Evolutionary conservation across 257 asterid species (phyloP), one percentile per base, ranked within the genome.

Genomic region (Salvia splendens): DNA sequence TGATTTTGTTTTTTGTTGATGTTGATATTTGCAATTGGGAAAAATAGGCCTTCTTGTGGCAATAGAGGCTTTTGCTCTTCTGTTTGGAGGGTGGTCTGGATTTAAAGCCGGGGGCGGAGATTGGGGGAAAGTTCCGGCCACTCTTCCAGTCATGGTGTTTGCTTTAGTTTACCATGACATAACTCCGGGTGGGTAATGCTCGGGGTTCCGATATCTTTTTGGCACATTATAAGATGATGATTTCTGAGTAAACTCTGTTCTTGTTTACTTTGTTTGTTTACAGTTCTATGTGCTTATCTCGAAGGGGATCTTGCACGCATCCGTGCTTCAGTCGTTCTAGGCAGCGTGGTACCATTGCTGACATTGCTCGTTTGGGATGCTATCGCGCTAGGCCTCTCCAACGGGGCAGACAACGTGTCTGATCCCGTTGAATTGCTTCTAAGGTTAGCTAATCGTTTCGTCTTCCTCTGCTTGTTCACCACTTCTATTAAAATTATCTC

Each of bases 121-220:
- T 72, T 91, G 97, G 97, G 88, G 63, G 71, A 86, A 85, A 64
- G 84, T 91, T 73, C 92, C 94, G 0, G 77, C 81, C 17, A 82
- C 89, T 14, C 80, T 91, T 77, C 96, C 96, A 5, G 84, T 86
- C 4, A 81, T 88, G 85, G 84, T 91, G 72, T 88, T 88, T 79
- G 67, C 96, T 69, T 82, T 88, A 84, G 97, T 88, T 60, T 91
- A 88, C 73, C 97, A 91, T 76, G 97, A 88, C 72, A 75, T 88
- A 14, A 84, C 87, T 52, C 96, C 96, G 55, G 91, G 95, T 88
- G 62, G 69, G 73, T 58, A 12, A 45, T 11, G 3, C 3, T 42
- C 46, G 14, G 20, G 15, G 45, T 42, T n/a, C 14, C 5, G 49
- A 58, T 47, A 63, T 30, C 48, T 3, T 15, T 50, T 55, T 15